Evolutionary conservation across 208 protist genomes (phyloP).

Genomic region (Crithidia bombi): DNA sequence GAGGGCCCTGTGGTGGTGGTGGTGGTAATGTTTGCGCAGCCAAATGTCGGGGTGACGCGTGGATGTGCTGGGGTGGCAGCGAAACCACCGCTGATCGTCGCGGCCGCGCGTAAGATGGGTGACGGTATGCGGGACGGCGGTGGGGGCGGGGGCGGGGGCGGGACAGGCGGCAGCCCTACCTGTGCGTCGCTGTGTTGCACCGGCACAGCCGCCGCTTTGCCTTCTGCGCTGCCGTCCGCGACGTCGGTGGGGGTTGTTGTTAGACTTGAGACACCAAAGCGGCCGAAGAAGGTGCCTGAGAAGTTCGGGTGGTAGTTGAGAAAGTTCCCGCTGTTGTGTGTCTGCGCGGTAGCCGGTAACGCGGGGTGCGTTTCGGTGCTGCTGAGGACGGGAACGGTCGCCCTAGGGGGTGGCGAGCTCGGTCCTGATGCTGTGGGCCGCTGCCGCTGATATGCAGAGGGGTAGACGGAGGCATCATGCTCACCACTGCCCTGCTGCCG

Average conservation of each 20-base stretch:
- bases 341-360: background rate
- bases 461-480: background rate
- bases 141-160: conserved; percentile 14
- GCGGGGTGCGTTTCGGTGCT: conserved; percentile 11
- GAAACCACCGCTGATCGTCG: conserved; percentile 8
- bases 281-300: background rate
- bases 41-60: background rate
- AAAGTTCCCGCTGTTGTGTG: conserved; percentile 18
- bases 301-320: conserved; percentile 18
- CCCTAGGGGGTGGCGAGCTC: background rate
- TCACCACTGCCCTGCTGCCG: background rate
- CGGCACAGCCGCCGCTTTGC: background rate
- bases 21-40: background rate
- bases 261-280: background rate
- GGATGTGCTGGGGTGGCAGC: background rate
- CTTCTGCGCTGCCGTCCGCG: background rate
- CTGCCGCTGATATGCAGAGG: no score
- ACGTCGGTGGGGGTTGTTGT: background rate
- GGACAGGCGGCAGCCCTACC: background rate
- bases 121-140: conserved; percentile 21
- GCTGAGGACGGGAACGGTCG: conserved; percentile 13
- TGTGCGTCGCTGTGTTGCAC: background rate
- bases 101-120: conserved; percentile 1
- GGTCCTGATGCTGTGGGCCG: background rate
- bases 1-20: background rate